Evolutionary conservation across 2,329 filamentous ascomycete species (phyloP), one percentile per base, ranked within the genome.

Genomic region (Mycosphaerella sp.): DNA sequence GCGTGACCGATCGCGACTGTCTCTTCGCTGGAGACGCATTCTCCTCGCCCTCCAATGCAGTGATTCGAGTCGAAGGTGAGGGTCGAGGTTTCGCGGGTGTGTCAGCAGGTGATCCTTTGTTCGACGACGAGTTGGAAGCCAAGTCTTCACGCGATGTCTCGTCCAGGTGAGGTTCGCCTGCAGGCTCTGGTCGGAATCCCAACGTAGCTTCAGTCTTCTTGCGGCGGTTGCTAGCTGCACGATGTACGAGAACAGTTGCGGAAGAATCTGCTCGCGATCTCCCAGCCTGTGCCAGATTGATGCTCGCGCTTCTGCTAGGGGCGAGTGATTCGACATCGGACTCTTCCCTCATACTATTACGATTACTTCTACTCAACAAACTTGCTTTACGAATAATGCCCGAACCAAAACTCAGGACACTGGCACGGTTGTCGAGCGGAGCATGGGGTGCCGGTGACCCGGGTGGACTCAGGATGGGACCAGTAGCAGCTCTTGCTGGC

Each of bases 221-320:
- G 14, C 63, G 57, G 2, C 65, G 57, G 45, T 68, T 67, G 56
- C 64, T 66, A 7, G 66, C 63, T 8, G 66, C 67, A n/a, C 66
- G 64, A 52, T 69, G 66, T 9, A 69, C 65, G 26, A 69, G 57
- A 4, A 68, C 66, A 1, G 67, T 69, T 10, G 60, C 59, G 6
- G 60, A 60, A 2, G 64, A 67, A 41, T 69, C 67, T n/a, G 63
- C 66, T 4, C 66, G 55, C 1, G 58, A 43, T 12, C 67, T 58
- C 10, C 61, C 62, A 6, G 56, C 51, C 6, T 40, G 41, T 38
- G 39, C 49, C 12, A 43, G 42, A 38, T 23, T 53, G 23, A 59
- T 45, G 45, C 58, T 65, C 2, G 54, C 45, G 12, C 54, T 59
- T 2, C 58, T 45, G 9, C 55, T 55, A 5, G 60, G 57, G 3